Conservation (phyloP, 805 yeast genomes). For the Candida boidinii region DNA sequence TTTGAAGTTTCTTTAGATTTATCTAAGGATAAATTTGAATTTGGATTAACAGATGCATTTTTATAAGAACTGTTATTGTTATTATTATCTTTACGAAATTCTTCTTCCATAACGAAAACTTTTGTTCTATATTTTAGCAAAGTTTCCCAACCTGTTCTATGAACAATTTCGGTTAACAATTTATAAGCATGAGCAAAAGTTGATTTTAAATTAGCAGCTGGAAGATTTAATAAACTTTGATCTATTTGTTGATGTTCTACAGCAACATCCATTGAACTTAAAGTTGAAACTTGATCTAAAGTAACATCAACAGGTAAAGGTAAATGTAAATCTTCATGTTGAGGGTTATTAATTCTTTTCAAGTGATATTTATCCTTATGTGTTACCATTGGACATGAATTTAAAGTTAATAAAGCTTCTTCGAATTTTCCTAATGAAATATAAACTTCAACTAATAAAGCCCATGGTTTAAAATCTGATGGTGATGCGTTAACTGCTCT, state of each 20-base stretch:
- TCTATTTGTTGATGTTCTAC: conserved; percentile 60
- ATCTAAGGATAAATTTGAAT: conserved; percentile 4
- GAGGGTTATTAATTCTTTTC: conserved; percentile 49
- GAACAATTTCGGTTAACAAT: conserved; percentile 55
- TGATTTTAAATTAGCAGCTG: conserved; percentile 59
- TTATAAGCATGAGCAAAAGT: conserved; percentile 52
- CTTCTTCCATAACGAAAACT: conserved; percentile 64
- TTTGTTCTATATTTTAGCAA: conserved; percentile 49
- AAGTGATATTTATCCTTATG: conserved; percentile 59
- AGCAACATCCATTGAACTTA: conserved; percentile 58
- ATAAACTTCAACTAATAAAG: conserved; percentile 54
- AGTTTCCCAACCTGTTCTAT: conserved; percentile 67
- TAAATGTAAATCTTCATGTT: conserved; percentile 50
- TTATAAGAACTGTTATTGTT: conserved; percentile 5
- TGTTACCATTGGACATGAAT: conserved; percentile 77
- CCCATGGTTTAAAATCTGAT: conserved; percentile 71
- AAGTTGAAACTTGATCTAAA: conserved; percentile 56
- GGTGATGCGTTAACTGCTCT: conserved; percentile 67
- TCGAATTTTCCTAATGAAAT: conserved; percentile 58
- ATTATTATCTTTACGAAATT: conserved; percentile 35
- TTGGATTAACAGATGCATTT: conserved; percentile 4
- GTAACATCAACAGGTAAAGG: conserved; percentile 74
- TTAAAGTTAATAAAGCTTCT: conserved; percentile 61
- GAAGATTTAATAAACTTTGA: conserved; percentile 50
- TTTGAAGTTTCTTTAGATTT: conserved; percentile 1